phyloP scores from a whole-genome alignment of 805 yeast species.

The Brettanomyces naardenensis region DNA sequence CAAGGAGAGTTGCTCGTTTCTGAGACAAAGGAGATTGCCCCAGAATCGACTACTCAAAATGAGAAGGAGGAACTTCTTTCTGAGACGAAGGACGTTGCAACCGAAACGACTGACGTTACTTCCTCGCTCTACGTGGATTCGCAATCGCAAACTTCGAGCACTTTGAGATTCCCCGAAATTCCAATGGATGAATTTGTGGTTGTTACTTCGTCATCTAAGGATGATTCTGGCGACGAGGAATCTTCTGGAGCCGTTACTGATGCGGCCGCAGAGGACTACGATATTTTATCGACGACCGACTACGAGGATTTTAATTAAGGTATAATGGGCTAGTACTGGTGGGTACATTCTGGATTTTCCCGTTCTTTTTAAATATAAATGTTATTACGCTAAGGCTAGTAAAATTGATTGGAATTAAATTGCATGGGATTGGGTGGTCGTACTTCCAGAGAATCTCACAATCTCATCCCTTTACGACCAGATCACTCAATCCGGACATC shows the following conservation, averaged over 20 bases:
- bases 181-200: slow-evolving; percentile 5
- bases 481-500: too few relatives aligned
- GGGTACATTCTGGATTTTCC: too few relatives aligned
- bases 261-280: slow-evolving; percentile 14
- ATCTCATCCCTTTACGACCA: too few relatives aligned
- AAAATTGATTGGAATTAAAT: too few relatives aligned
- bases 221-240: not conserved
- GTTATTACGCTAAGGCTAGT: too few relatives aligned
- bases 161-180: slow-evolving; percentile 4
- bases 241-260: not conserved
- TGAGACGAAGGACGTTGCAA: not conserved
- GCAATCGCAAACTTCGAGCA: not conserved
- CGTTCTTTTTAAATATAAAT: too few relatives aligned
- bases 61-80: too few relatives aligned
- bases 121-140: not conserved
- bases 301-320: too few relatives aligned
- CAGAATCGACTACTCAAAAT: not conserved
- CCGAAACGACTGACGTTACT: not conserved
- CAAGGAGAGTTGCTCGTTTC: not conserved
- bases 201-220: not conserved
- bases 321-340: too few relatives aligned
- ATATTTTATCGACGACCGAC: slow-evolving; percentile 17
- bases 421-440: too few relatives aligned
- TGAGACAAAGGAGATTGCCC: not conserved
- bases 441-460: too few relatives aligned